Evolutionary conservation across 106 monocot species (phyloP).

Genomic region (Dioscorea zingiberensis): DNA sequence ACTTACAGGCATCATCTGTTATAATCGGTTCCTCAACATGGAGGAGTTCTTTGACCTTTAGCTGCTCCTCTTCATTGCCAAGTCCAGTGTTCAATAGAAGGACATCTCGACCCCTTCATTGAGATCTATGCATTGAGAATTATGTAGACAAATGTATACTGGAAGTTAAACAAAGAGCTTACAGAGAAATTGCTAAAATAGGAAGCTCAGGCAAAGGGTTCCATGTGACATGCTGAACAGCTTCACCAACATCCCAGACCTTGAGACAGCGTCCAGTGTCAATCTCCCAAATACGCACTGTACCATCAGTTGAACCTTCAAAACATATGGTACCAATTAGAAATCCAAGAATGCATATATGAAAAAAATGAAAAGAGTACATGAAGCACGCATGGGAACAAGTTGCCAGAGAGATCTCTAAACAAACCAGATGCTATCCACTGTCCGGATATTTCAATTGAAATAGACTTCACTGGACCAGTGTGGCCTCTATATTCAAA

Average conservation of each 20-base stretch:
- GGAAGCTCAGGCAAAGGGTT: constrained; percentile 78
- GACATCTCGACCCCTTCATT: constrained; percentile 75
- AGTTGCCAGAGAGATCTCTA: too few species aligned
- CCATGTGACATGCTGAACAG: constrained; percentile 73
- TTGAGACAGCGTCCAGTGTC: constrained; percentile 79
- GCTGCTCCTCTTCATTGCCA: constrained; percentile 69
- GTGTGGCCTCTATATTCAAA: constrained; percentile 90
- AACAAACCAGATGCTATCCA: constrained; percentile 95
- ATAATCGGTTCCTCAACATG: constrained; percentile 24
- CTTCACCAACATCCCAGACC: constrained; percentile 82
- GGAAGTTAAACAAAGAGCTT: constrained; percentile 11
- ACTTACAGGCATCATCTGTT: constrained; percentile 48
- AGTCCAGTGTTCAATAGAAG: constrained; percentile 79
- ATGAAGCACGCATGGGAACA: too few species aligned
- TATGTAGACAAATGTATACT: neutral
- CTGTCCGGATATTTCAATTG: constrained; percentile 68
- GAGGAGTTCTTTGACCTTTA: constrained; percentile 54
- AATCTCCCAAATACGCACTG: constrained; percentile 89
- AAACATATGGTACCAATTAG: neutral
- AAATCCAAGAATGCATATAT: neutral
- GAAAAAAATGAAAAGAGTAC: neutral
- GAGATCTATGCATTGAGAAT: neutral
- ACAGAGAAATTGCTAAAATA: constrained; percentile 71
- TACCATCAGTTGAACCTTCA: constrained; percentile 90
- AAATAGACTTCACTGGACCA: constrained; percentile 73